phyloP scores from a whole-genome alignment of 179 eudicot species.

The Camellia oleifera region DNA sequence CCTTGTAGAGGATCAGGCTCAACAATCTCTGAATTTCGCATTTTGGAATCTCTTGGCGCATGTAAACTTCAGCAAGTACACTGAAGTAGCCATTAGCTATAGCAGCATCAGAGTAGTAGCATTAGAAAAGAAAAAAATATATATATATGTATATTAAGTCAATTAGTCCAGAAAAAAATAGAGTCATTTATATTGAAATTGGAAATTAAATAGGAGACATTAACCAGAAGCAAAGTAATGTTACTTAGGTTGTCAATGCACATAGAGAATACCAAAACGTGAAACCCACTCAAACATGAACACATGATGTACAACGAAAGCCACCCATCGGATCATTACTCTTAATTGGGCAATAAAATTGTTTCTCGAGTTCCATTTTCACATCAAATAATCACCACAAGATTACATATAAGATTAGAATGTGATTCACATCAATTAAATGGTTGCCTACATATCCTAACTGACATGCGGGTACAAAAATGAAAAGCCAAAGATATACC shows the following conservation, averaged over 20 bases:
- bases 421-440: not conserved
- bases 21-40: slow-evolving; percentile 97
- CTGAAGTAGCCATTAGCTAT: slow-evolving; percentile 99
- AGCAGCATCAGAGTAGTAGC: slow-evolving; percentile 96
- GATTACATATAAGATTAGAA: not conserved
- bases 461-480: not conserved
- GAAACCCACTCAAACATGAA: not conserved
- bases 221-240: not conserved
- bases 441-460: not conserved
- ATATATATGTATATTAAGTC: not conserved
- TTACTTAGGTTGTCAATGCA: not conserved
- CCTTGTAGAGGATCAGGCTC: slow-evolving; percentile 95
- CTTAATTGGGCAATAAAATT: not conserved
- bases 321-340: too few species aligned
- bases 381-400: not conserved
- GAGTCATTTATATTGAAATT: not conserved
- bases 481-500: slow-evolving; percentile 35
- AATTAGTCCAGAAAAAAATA: slow-evolving; percentile 14
- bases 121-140: slow-evolving; percentile 36
- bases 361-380: not conserved
- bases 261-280: not conserved
- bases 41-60: slow-evolving; percentile 98
- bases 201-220: not conserved
- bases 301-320: not conserved
- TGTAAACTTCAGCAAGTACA: slow-evolving; percentile 97